Conservation (phyloP, 164 flowering plant species). For the Taxillus chinensis region DNA sequence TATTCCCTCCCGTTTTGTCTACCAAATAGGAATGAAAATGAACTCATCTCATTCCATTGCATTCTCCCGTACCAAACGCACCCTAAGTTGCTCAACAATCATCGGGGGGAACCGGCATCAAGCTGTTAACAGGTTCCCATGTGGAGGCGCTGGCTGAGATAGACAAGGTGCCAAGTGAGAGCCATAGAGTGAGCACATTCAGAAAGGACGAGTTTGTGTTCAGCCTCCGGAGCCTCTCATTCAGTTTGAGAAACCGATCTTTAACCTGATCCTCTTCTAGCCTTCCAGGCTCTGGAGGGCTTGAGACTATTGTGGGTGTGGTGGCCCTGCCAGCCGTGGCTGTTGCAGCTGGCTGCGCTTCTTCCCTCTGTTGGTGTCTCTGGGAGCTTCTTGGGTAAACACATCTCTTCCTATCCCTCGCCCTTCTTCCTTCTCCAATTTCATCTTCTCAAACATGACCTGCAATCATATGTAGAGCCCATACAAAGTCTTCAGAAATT, state of each 20-base stretch:
- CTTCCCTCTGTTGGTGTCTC: not conserved
- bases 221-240: slow-evolving; percentile 35
- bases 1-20: too few species aligned
- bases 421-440: slow-evolving; percentile 80
- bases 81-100: too few species aligned
- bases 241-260: slow-evolving; percentile 13
- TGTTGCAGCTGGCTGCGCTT: not conserved
- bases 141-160: slow-evolving; percentile 29
- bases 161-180: slow-evolving; percentile 54
- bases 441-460: slow-evolving; percentile 76
- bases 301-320: not conserved
- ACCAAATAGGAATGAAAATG: too few species aligned
- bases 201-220: slow-evolving; percentile 47
- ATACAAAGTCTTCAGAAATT: too few species aligned
- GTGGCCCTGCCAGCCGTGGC: slow-evolving; percentile 1
- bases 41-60: too few species aligned
- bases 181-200: slow-evolving; percentile 47
- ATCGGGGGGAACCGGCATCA: too few species aligned
- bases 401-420: slow-evolving; percentile 23
- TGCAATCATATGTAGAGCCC: slow-evolving; percentile 6
- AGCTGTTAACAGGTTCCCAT: too few species aligned
- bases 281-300: not conserved
- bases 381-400: not conserved
- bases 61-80: too few species aligned
- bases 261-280: slow-evolving; percentile 5